phyloP scores from a whole-genome alignment of 2,329 filamentous ascomycete genomes.

The Microsporum ferrugineum region DNA sequence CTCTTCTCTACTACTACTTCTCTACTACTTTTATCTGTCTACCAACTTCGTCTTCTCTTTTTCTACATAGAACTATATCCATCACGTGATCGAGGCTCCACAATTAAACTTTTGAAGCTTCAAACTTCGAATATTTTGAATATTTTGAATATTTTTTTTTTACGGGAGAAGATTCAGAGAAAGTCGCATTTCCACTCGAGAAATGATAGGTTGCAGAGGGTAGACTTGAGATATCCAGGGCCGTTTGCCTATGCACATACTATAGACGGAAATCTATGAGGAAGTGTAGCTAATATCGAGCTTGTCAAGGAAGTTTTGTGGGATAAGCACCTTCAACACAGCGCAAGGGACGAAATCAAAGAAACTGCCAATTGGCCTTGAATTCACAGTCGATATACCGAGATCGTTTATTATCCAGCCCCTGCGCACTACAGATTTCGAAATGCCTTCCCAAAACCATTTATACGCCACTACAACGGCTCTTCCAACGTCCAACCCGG shows the following conservation, averaged over 20 bases:
- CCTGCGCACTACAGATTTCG: neutral
- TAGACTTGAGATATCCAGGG: neutral
- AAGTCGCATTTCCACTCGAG: neutral
- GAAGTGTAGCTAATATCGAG: neutral
- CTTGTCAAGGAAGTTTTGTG: neutral
- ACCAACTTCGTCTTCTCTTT: neutral
- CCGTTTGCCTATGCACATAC: neutral
- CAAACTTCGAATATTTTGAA: neutral
- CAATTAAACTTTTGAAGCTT: neutral
- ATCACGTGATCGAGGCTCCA: neutral
- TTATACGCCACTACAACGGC: neutral
- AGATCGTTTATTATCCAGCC: neutral
- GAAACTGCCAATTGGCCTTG: neutral
- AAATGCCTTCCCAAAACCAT: neutral
- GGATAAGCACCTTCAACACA: neutral
- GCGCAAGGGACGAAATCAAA: neutral
- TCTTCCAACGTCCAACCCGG: slow-evolving; percentile 35
- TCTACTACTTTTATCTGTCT: neutral
- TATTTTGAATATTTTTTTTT: neutral
- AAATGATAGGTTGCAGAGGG: neutral
- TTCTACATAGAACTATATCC: neutral
- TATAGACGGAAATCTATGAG: neutral
- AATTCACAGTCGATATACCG: neutral
- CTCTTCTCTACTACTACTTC: neutral
- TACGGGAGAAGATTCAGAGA: neutral